Conservation (phyloP, 1,139 yeast species). For the Sugiyamaella paludigena region DNA sequence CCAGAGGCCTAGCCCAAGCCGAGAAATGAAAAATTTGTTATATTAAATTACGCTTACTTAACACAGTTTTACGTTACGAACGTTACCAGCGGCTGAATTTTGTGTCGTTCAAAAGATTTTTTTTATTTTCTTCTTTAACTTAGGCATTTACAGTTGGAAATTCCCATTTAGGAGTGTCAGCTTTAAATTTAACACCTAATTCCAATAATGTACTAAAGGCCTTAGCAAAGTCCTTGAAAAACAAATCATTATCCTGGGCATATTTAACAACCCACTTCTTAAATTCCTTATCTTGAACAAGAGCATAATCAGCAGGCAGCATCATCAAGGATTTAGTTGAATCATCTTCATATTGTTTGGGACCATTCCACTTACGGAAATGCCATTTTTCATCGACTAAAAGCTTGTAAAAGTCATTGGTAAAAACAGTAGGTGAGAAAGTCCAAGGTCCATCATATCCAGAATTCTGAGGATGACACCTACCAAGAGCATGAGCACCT, state of each 20-base stretch:
- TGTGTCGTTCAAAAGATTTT: no score
- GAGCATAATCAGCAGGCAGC: slow-evolving; percentile 82
- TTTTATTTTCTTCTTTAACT: not conserved
- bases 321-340: slow-evolving; percentile 77
- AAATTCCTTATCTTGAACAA: slow-evolving; percentile 65
- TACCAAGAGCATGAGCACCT: slow-evolving; percentile 87
- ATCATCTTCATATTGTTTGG: slow-evolving; percentile 73
- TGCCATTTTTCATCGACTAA: slow-evolving; percentile 73
- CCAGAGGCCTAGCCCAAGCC: slow-evolving; percentile 2
- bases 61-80: no score
- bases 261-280: slow-evolving; percentile 64
- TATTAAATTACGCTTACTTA: not conserved
- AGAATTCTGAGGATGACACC: slow-evolving; percentile 55
- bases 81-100: no score
- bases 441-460: slow-evolving; percentile 95
- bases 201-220: slow-evolving; percentile 73
- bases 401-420: slow-evolving; percentile 73
- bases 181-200: slow-evolving; percentile 61
- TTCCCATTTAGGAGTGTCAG: slow-evolving; percentile 43
- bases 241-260: slow-evolving; percentile 67
- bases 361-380: slow-evolving; percentile 70
- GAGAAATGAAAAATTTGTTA: not conserved
- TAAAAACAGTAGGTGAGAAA: slow-evolving; percentile 73
- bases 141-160: slow-evolving; percentile 48
- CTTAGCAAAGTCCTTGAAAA: slow-evolving; percentile 67